These are phyloP conservation scores for Pseudogymnoascus sp. DNA, from an alignment of 2,329 filamentous ascomycete species.

Conservation along the genomic window DNA sequence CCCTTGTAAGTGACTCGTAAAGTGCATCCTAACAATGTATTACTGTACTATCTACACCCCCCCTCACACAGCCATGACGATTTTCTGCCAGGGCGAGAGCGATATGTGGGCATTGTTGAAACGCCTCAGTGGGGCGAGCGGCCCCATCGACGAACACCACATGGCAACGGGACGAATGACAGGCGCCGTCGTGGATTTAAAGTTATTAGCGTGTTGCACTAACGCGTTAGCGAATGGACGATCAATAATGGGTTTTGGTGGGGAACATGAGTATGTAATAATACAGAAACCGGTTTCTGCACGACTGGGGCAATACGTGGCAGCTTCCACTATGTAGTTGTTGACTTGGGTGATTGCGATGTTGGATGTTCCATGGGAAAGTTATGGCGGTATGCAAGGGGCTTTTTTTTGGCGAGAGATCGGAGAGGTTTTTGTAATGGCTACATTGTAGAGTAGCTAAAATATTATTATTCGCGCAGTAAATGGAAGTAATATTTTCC, in stretches of 20 bases:
- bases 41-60: background rate
- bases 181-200: background rate
- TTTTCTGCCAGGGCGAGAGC: background rate
- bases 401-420: background rate
- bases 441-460: background rate
- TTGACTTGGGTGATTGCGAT: background rate
- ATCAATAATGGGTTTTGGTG: background rate
- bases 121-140: background rate
- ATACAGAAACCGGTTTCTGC: background rate
- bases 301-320: background rate
- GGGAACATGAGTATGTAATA: background rate
- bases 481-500: background rate
- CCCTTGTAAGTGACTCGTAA: background rate
- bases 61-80: background rate
- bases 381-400: background rate
- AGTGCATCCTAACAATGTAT: background rate
- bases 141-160: background rate
- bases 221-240: background rate
- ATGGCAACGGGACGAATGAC: background rate
- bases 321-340: background rate
- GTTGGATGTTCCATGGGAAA: background rate
- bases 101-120: background rate
- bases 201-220: background rate
- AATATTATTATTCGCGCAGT: background rate
- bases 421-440: background rate